Evolutionary conservation across 495 filamentous ascomycete species (phyloP), one percentile per base, ranked within the genome.

Genomic region (Glutinoglossum americanum): DNA sequence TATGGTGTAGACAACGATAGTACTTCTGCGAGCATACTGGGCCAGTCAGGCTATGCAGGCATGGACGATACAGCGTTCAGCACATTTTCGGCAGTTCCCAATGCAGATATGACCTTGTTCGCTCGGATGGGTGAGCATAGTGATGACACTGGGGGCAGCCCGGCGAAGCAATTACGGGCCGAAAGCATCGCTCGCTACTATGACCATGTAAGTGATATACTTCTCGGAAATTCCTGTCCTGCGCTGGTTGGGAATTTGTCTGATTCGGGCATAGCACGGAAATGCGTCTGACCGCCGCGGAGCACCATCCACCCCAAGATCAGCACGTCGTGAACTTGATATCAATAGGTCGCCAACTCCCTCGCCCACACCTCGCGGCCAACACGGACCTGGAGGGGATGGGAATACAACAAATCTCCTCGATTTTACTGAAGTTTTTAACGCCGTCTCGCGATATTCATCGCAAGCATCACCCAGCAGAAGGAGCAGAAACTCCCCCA

Each of bases 1-100:
- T 30, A 11, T n/a, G 1, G 21, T 54, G 51, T 28, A 3, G 51
- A 54, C n/a, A 23, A 27, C 33, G 51, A 45, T 19, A 45, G 41
- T 10, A 45, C 51, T 11, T 32, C 51, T 30, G 17, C 28, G 15
- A 54, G 33, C 51, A 32, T 37, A 10, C 25, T 32, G 5, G 54
- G 25, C 32, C 25, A 56, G 30, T 56, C 54, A 25, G 54, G 54
- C 23, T 63, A 72, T 23, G 71, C 71, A 48, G 60, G 63, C 21
- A 74, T 80, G 59, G 86, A 94, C 63, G 88, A 93, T 62, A 90
- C 85, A 21, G 83, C 82, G 44, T 84, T 92, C 63, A 93, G 85
- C 68, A 77, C 75, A 15, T 95, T 94, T 68, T 94, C 89, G 3
- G 84, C 85, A 0, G 77, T 94, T 45, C 86, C 87, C 3, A 74